Evolutionary conservation across 2,329 filamentous ascomycete species (phyloP).

Genomic region (Penicillium sp.): DNA sequence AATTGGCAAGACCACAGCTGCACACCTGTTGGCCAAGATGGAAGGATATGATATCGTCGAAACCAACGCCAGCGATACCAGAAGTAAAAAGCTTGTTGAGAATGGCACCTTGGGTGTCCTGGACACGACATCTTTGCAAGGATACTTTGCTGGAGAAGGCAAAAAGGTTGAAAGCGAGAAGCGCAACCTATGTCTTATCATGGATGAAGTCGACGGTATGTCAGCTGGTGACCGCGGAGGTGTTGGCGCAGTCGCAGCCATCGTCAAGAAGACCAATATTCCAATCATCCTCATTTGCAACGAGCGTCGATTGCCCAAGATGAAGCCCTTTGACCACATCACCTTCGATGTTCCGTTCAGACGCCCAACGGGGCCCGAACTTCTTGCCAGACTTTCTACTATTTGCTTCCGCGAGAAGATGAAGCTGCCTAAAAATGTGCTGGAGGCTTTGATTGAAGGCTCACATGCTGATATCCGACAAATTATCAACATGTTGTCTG

Average conservation of each 20-base stretch:
- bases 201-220: slow-evolving; percentile 99
- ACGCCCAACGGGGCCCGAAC: slow-evolving; percentile 80
- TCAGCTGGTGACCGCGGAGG: slow-evolving; percentile 95
- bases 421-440: slow-evolving; percentile 79
- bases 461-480: slow-evolving; percentile 95
- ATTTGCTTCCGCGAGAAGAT: slow-evolving; percentile 92
- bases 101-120: slow-evolving; percentile 85
- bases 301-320: slow-evolving; percentile 88
- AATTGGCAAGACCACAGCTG: slow-evolving; percentile 96
- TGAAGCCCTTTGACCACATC: slow-evolving; percentile 94
- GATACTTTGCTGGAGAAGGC: slow-evolving; percentile 85
- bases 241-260: slow-evolving; percentile 89
- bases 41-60: slow-evolving; percentile 94
- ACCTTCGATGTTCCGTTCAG: slow-evolving; percentile 86
- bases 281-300: slow-evolving; percentile 98
- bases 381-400: slow-evolving; percentile 89
- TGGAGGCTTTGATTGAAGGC: slow-evolving; percentile 94
- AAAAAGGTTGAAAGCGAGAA: slow-evolving; percentile 79
- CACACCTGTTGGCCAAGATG: slow-evolving; percentile 89
- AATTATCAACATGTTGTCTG: slow-evolving; percentile 98
- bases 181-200: slow-evolving; percentile 94
- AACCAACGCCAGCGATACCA: slow-evolving; percentile 91
- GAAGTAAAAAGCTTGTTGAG: slow-evolving; percentile 96
- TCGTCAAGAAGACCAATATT: slow-evolving; percentile 93
- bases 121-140: slow-evolving; percentile 89